Base-by-base conservation (phyloP, 2,329 filamentous ascomycete species). In the Colletotrichum tamarilloi region DNA sequence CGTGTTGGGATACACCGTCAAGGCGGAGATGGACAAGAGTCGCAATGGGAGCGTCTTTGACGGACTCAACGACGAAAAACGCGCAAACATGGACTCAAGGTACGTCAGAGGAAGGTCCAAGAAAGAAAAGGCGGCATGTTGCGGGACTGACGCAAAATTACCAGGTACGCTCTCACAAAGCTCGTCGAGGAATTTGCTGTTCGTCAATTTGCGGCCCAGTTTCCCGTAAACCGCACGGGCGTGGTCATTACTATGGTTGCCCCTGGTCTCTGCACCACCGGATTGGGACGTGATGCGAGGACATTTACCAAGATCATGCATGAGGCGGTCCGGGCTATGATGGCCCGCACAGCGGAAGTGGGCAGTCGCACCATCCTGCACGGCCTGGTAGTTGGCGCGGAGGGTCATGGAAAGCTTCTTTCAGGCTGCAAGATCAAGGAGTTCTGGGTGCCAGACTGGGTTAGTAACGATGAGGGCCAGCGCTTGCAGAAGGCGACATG, bases 171-270 rank as follows among this genome's bases (percentile, higher is more conserved):
- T 1, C 9, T 80, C 12, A 76, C 77, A 2, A 82, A 82, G 68
- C 68, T 81, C 22, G 11, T 82, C 6, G 75, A 78, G 62, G 76
- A 76, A 6, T 73, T 79, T 11, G 76, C 78, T 2, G 65, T 76
- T 7, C 77, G 78, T 19, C 70, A 82, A 6, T 75, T 83, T 9
- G 78, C 79, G 16, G 58, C 68, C 0, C 73, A 78, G 1, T 19
- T 76, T 7, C 80, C 81, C 7, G 74, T 77, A 1, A 75, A 77
- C 0, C 74, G 74, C 5, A 78, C 78, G 0, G 79, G 80, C 1
- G 79, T 83, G 26, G 74, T 82, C 42, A 58, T 83, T 19, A 84
- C 82, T 70, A 32, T 78, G 1, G 57, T 81, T 22, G 77, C 77
- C 64, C 82, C 82, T 1, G 82, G 82, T 1, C 69, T 83, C 2